A percentile compares a stretch with the other conserved stretches of the same genome.
Conservation (phyloP, 1,284 basidiomycete species). For the Tetrapyrgos nigripes region DNA sequence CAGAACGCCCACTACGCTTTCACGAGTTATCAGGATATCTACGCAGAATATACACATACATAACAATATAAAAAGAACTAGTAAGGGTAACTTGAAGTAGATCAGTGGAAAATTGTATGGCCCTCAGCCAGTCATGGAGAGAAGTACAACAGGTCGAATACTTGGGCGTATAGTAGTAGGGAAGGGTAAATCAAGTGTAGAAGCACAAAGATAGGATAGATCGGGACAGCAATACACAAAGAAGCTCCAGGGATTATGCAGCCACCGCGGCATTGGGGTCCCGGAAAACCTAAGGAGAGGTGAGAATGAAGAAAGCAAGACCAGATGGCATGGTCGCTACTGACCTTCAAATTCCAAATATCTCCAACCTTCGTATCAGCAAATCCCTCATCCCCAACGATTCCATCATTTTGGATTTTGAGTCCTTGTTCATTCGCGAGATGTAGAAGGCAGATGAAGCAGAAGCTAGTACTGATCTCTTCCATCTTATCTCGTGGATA, state of each 20-base stretch:
- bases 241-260: constrained; percentile 46
- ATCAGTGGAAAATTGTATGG: background rate
- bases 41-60: no score
- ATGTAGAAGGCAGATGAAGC: constrained; percentile 97
- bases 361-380: constrained; percentile 64
- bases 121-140: background rate
- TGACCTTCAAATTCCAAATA: constrained; percentile 80
- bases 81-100: no score
- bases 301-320: constrained; percentile 10
- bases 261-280: constrained; percentile 69
- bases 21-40: no score
- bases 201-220: background rate
- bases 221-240: background rate
- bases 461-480: constrained; percentile 99
- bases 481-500: constrained; percentile 96
- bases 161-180: background rate
- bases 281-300: constrained; percentile 62
- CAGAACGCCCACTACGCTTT: no score
- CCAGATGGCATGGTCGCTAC: constrained; percentile 15
- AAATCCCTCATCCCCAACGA: constrained; percentile 24
- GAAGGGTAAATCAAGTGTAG: background rate
- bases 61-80: no score
- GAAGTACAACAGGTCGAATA: background rate
- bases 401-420: constrained; percentile 65
- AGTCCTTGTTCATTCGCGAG: constrained; percentile 96